These are phyloP conservation scores for Saturnispora zaruensis DNA, from an alignment of 805 yeast species.

Conservation along the genomic window DNA sequence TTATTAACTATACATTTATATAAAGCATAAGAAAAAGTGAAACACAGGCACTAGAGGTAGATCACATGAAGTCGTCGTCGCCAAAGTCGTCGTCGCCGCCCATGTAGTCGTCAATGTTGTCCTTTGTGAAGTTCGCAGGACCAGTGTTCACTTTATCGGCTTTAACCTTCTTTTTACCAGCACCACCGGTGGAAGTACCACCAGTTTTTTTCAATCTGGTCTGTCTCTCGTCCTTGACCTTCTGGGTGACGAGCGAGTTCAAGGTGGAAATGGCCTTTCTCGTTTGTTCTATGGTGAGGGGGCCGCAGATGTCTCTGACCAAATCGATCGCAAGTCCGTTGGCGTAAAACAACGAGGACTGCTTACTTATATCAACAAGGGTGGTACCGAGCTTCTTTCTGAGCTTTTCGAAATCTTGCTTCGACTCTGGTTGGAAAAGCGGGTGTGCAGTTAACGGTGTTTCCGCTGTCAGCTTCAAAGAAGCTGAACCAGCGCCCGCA, in stretches of 20 bases:
- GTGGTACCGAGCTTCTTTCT: conserved; percentile 63
- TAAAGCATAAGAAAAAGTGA: neutral
- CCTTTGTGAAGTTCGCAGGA: conserved; percentile 49
- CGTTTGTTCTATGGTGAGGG: conserved; percentile 71
- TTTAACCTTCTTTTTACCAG: conserved; percentile 91
- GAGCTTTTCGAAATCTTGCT: conserved; percentile 70
- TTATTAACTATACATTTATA: neutral
- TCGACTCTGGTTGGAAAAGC: conserved; percentile 73
- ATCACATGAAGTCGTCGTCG: conserved; percentile 78
- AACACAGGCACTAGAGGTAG: neutral
- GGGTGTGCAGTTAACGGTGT: conserved; percentile 70
- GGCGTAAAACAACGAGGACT: conserved; percentile 58
- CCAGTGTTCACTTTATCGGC: conserved; percentile 58
- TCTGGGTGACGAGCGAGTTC: conserved; percentile 72
- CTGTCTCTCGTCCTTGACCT: conserved; percentile 83
- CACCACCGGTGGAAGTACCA: conserved; percentile 85
- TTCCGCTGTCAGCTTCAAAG: conserved; percentile 39
- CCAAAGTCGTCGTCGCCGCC: conserved; percentile 57
- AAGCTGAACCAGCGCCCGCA: conserved; percentile 12
- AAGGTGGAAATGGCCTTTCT: conserved; percentile 82
- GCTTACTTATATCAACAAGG: conserved; percentile 50
- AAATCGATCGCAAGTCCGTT: conserved; percentile 76
- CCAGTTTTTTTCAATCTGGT: conserved; percentile 75
- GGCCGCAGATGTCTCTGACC: conserved; percentile 74
- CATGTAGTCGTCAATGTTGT: conserved; percentile 44